These are phyloP conservation scores for Tricholoma bakamatsutake DNA, from an alignment of 768 basidiomycete species.

Conservation along the genomic window DNA sequence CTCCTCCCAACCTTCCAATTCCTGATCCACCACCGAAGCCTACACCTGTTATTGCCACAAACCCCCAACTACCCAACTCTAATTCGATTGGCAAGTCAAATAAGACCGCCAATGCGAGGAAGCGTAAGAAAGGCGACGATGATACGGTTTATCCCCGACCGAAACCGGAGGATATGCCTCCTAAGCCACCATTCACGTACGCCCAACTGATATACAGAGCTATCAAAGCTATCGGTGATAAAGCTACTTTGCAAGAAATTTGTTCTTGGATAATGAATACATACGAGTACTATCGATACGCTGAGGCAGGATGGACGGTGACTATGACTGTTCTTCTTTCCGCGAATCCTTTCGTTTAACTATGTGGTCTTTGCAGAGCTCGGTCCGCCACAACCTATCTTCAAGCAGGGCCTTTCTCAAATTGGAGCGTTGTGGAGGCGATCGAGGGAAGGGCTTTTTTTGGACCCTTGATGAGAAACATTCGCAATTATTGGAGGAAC, in stretches of 20 bases:
- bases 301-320: conserved; percentile 91
- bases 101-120: conserved; percentile 49
- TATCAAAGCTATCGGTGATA: conserved; percentile 73
- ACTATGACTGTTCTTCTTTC: conserved; percentile 20
- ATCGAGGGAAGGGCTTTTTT: conserved; percentile 87
- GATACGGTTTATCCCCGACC: conserved; percentile 34
- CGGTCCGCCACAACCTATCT: conserved; percentile 93
- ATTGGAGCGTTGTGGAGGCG: conserved; percentile 77
- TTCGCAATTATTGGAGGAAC: conserved; percentile 64
- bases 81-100: conserved; percentile 48
- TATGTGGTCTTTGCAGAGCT: conserved; percentile 50
- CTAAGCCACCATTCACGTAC: conserved; percentile 88
- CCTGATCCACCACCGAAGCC: conserved; percentile 33
- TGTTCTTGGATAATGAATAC: conserved; percentile 87
- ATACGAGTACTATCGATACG: conserved; percentile 87
- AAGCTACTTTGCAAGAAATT: conserved; percentile 89
- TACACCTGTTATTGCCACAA: conserved; percentile 20
- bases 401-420: conserved; percentile 90
- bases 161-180: conserved; percentile 73
- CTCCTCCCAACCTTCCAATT: conserved; percentile 32
- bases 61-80: conserved; percentile 56
- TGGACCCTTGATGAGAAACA: conserved; percentile 84
- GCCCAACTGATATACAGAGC: conserved; percentile 89
- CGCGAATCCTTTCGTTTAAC: conserved; percentile 8
- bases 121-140: conserved; percentile 62